Evolutionary conservation across 768 basidiomycete species (phyloP), one percentile per base, ranked within the genome.

Genomic region (Hypholoma fasciculare): DNA sequence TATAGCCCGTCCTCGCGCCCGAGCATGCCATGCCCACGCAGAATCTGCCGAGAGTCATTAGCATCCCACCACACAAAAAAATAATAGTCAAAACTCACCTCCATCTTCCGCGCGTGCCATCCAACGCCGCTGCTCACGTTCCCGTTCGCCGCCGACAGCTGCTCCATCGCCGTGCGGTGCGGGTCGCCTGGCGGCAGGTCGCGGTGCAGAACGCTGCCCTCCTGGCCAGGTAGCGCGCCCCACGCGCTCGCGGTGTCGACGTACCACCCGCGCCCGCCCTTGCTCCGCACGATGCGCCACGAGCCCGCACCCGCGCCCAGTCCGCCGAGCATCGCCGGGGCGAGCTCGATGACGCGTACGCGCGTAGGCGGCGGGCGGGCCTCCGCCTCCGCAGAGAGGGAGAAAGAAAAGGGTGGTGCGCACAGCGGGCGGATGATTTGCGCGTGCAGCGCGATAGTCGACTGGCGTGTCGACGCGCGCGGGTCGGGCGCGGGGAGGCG

Each of bases 91-190:
- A 16, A n/a, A 75, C 88, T 56, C 65, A 93, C 92, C 84, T 97
- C 95, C 92, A 97, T 94, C 76, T 99, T 99, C 57, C 96, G 77
- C 19, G 92, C 87, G 74, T 97, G 94, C 95, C 96, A 98, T 0
- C 96, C 96, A 5, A 96, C 84, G 3, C 89, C 90, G 65, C 89
- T 92, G 69, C 82, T 89, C n/a, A 96, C 93, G 66, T 92, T 92
- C 8, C 94, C 93, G 62, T 92, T 91, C 4, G 90, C 87, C 57
- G 87, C 80, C 9, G 92, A 86, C 19, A 97, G 75, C 52, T 82
- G 79, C 62, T 85, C 83, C 69, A 96, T 77, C 67, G 91, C 90
- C 26, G 72, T 68, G 50, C 95, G 77, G 71, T 89, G 82, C 2
- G 88, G 85, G 70, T 96, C 89, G 3, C 76, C 77, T 14, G 69